Conservation (phyloP, 495 filamentous ascomycete species). For the Penicillium samsonianum region DNA sequence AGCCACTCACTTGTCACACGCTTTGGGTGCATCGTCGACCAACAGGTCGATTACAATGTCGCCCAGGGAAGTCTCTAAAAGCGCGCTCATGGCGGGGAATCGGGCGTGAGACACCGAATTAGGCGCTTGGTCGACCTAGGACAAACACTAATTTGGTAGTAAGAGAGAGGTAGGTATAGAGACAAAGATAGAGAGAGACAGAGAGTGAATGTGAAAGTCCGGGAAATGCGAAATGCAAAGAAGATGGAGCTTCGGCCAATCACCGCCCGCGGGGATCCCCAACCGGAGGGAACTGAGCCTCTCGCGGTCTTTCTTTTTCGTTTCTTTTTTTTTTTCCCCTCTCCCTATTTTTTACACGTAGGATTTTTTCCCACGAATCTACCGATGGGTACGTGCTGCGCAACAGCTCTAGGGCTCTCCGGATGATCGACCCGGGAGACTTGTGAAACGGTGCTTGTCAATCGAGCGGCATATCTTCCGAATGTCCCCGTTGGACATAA, state of each 20-base stretch:
- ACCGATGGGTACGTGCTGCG: background rate
- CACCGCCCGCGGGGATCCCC: conserved; percentile 8
- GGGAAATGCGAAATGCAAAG: conserved; percentile 6
- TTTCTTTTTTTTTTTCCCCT: background rate
- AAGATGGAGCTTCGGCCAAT: conserved; percentile 31
- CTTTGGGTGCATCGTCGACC: conserved; percentile 80
- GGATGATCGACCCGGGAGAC: conserved; percentile 37
- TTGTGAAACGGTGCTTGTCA: conserved; percentile 39
- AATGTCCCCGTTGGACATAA: conserved; percentile 34
- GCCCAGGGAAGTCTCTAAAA: conserved; percentile 87
- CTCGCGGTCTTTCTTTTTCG: background rate
- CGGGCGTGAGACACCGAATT: background rate
- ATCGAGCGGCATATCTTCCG: conserved; percentile 43
- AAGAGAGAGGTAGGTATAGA: conserved; percentile 1
- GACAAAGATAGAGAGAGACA: conserved; percentile 11
- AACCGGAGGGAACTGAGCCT: conserved; percentile 10
- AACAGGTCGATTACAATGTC: conserved; percentile 93
- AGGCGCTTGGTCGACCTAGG: background rate
- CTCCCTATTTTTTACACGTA: conserved; percentile 9
- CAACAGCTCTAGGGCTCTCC: conserved; percentile 15
- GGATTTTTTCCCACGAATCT: conserved; percentile 7
- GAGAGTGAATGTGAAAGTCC: background rate
- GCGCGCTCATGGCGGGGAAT: conserved; percentile 64
- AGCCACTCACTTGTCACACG: conserved; percentile 82
- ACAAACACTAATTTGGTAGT: background rate